A percentile compares a stretch with the other conserved stretches of the same genome.
phyloP scores from a whole-genome alignment of 1,284 basidiomycete species.

The Austroboletus novae-zelandiae region DNA sequence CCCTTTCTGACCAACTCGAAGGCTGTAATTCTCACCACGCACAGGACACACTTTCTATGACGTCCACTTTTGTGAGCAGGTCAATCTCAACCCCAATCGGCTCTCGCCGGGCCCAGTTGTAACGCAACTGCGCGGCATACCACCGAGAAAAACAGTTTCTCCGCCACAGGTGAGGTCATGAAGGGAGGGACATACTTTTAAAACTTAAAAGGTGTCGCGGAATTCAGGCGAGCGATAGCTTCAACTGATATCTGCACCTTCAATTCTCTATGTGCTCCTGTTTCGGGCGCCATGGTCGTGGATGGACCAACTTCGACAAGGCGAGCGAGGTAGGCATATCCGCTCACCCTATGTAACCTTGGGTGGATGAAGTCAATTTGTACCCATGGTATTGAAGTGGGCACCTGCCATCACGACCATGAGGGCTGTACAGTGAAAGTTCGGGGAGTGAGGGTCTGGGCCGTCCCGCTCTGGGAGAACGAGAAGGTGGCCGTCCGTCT shows the following conservation, averaged over 20 bases:
- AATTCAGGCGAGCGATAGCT: slow-evolving; percentile 22
- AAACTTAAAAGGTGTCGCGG: slow-evolving; percentile 33
- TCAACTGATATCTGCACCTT: slow-evolving; percentile 4
- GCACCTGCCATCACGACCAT: not conserved
- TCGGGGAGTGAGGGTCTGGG: not conserved
- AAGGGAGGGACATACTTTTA: slow-evolving; percentile 15
- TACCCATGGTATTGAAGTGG: too few relatives aligned
- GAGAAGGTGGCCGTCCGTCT: slow-evolving; percentile 13
- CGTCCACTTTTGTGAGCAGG: slow-evolving; percentile 29
- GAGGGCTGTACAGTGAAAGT: not conserved
- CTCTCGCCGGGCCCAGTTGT: slow-evolving; percentile 32
- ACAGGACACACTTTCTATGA: slow-evolving; percentile 9
- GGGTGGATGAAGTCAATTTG: too few relatives aligned
- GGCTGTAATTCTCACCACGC: slow-evolving; percentile 29
- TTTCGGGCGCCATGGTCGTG: slow-evolving; percentile 17
- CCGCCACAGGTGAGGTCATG: slow-evolving; percentile 22
- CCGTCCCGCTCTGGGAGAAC: slow-evolving; percentile 10
- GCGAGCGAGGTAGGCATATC: not conserved
- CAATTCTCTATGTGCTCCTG: slow-evolving; percentile 16
- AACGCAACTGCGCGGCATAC: slow-evolving; percentile 30
- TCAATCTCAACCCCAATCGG: slow-evolving; percentile 34
- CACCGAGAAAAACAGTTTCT: slow-evolving; percentile 27
- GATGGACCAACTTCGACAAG: not conserved
- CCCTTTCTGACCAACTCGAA: slow-evolving; percentile 30
- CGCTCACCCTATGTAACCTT: too few relatives aligned